Evolutionary conservation across 2,329 filamentous ascomycete genomes (phyloP), one percentile per base, ranked within the genome.

Genomic region (Aspergillus phoenicis): DNA sequence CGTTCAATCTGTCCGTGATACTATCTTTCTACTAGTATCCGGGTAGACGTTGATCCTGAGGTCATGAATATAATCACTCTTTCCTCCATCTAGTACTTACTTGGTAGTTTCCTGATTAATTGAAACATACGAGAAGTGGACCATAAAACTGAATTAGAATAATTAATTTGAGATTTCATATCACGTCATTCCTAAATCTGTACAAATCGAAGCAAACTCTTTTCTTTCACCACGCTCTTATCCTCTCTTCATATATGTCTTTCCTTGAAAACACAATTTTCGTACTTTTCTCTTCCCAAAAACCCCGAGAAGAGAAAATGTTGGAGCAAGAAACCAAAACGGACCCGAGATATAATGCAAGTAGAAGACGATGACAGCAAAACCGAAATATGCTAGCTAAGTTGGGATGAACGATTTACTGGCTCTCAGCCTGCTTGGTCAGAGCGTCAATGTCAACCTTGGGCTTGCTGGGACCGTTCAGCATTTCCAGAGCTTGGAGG

Each of bases 401-500:
- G 5, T 8, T 48, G 2, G 1, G 13, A 30, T 30, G 13, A n/a
- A 49, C 26, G 6, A 54, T 52, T 68, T 71, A 75, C 62, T 71
- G 66, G 38, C 62, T 64, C 41, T 75, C 72, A 4, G 77, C 77
- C 62, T 76, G 69, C 63, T 70, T 66, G 45, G 75, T 77, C 66
- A 79, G 66, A 59, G 69, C 68, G 8, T 77, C 75, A 56, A 80
- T 64, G 65, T 80, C 70, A 36, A 76, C 74, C 64, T 72, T 72
- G 57, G 71, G 59, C 39, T 68, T 67, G 59, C 70, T 64, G 5
- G 66, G 65, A 22, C 68, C 59, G 38, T 73, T 71, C 58, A 81
- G 70, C 59, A 75, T 69, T 61, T 81, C 77, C 30, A 81, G 72
- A 20, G 78, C 79, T 57, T 78, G 70, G 17, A 81, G 66, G 59